Conservation (phyloP, 2,329 filamentous ascomycete genomes). For the Penicillium sp. region DNA sequence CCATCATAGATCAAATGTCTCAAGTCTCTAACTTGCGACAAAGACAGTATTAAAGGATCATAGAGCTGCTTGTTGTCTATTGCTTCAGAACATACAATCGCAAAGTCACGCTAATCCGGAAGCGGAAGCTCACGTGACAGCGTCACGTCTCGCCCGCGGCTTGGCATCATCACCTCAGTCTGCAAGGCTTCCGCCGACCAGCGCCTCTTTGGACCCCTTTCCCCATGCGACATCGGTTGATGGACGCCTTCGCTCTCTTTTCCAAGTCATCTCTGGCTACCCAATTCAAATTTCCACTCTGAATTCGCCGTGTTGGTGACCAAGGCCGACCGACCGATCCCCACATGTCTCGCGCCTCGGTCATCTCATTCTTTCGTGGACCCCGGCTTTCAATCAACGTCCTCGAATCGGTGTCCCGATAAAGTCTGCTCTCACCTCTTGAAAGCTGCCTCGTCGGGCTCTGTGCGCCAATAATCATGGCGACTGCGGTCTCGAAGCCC, state of each 20-base stretch:
- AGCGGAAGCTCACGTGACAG: conserved; percentile 33
- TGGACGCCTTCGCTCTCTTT: conserved; percentile 29
- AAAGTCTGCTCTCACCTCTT: conserved; percentile 30
- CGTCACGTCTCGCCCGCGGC: conserved; percentile 35
- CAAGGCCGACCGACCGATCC: conserved; percentile 42
- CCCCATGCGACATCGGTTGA: conserved; percentile 32
- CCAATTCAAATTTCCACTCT: conserved; percentile 25
- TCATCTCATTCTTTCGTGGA: conserved; percentile 44
- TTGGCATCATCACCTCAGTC: conserved; percentile 48
- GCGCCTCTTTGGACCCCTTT: conserved; percentile 26
- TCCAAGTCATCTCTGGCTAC: conserved; percentile 27
- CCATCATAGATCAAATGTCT: no score
- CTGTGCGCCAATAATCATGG: conserved; percentile 40
- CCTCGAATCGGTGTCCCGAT: conserved; percentile 30
- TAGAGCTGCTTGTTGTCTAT: not conserved
- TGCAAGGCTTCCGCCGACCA: conserved; percentile 32
- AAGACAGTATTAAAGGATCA: not conserved
- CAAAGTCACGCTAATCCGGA: conserved; percentile 18
- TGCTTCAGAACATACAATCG: not conserved
- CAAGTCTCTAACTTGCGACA: not conserved
- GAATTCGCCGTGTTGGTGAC: conserved; percentile 35
- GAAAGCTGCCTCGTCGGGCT: conserved; percentile 26
- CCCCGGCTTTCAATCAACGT: conserved; percentile 36
- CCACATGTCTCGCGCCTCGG: conserved; percentile 52
- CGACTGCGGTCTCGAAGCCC: conserved; percentile 50